Evolutionary conservation across 2,329 filamentous ascomycete genomes (phyloP).

Genomic region (Paradendryphiella salina): DNA sequence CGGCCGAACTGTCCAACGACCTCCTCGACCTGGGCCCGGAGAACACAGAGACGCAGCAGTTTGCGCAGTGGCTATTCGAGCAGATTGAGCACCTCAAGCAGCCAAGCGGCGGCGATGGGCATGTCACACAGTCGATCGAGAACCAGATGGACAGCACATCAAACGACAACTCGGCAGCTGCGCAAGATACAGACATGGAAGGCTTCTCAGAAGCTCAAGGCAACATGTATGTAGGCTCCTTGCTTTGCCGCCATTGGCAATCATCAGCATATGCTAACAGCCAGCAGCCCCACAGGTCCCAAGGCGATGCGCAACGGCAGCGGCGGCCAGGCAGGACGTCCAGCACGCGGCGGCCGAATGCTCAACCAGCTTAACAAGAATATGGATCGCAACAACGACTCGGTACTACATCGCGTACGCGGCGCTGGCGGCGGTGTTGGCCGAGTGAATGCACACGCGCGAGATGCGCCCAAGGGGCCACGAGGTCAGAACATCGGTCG

Average conservation of each 20-base stretch:
- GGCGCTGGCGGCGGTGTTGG: slow-evolving; percentile 71
- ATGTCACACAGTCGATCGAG: slow-evolving; percentile 22
- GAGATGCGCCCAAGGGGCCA: slow-evolving; percentile 72
- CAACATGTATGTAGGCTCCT: slow-evolving; percentile 47
- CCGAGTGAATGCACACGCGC: slow-evolving; percentile 76
- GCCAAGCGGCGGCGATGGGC: slow-evolving; percentile 53
- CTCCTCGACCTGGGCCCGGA: slow-evolving; percentile 80
- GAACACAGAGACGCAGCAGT: slow-evolving; percentile 79
- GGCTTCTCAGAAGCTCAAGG: slow-evolving; percentile 54
- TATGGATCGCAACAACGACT: slow-evolving; percentile 76
- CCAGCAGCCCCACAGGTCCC: slow-evolving; percentile 85
- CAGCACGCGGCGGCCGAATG: slow-evolving; percentile 69
- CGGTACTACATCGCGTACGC: slow-evolving; percentile 78
- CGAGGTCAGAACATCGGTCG: slow-evolving; percentile 53
- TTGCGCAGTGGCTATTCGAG: slow-evolving; percentile 91
- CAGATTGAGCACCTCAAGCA: slow-evolving; percentile 74
- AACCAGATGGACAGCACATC: slow-evolving; percentile 30
- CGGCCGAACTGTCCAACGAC: slow-evolving; percentile 83
- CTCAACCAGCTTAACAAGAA: slow-evolving; percentile 81
- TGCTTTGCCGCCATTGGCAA: neutral
- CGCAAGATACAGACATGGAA: slow-evolving; percentile 72
- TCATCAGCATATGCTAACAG: slow-evolving; percentile 23
- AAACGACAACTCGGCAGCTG: slow-evolving; percentile 41
- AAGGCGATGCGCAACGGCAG: slow-evolving; percentile 86
- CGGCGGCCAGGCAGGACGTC: slow-evolving; percentile 32